Base-by-base conservation (phyloP, 129 eudicot species). In the Chrysanthemum makinoi region DNA sequence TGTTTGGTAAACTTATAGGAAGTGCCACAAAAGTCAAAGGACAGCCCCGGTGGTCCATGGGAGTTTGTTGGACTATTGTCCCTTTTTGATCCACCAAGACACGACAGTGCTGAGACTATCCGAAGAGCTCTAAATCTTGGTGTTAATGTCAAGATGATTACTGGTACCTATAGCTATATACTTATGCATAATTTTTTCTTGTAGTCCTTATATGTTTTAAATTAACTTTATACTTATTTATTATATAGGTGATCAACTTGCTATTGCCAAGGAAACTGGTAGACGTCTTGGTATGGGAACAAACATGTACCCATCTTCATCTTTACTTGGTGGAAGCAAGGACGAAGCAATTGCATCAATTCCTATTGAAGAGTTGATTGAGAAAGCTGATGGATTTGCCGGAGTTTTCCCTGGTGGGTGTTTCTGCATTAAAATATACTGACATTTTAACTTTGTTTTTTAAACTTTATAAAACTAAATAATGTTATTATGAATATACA, bases 141-240 rank as follows among this genome's bases (percentile, higher is more conserved):
- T n/a, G 95, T 88, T 20, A 88, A 88, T 66, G 95, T 88, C 61
- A 88, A 88, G 72, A 88, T 88, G 95, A 88, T 88, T 65, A 88
- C 95, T 54, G 95, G 95, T 87, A 69, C 70, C 30, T 16, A 51
- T 49, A 65, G 5, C 10, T 39, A 39, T 35, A 35, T 35, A 39
- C 46, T 0, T 39, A 17, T 43, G 13, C 35, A 18, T 8, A 10
- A 10, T n/a, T 2, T 11, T 5, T 66, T 65, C 39, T 20, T 30
- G 55, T 1, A n/a, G 22, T 73, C 15, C 16, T 6, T 15, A 0
- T 72, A n/a, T 48, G 49, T 11, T 19, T 1, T 19, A 24, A 22
- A 35, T 46, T 62, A 64, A 44, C 15, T 55, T 6, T 56, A 65
- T 14, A 47, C 19, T 43, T 68, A 26, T 19, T n/a, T 59, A 20